Conservation (phyloP, 1,139 yeast genomes). For the Taiozyma sp. region DNA sequence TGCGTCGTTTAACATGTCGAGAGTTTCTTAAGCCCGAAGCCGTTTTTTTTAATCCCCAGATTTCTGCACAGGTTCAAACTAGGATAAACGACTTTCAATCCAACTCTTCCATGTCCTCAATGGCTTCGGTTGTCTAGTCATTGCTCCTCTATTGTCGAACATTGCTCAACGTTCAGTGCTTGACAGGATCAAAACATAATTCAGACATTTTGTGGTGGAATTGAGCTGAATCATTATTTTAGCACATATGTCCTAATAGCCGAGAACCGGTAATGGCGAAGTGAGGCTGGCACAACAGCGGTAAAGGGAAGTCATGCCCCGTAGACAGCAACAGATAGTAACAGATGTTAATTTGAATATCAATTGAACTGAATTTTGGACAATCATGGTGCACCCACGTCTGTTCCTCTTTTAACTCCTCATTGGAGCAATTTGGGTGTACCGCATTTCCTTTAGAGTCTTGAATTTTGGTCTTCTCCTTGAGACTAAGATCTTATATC, state of each 20-base stretch:
- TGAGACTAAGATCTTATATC: too few species aligned
- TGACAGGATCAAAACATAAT: background rate
- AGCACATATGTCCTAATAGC: background rate
- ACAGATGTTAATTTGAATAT: too few species aligned
- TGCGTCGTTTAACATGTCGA: background rate
- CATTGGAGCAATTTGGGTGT: too few species aligned
- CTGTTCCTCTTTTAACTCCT: too few species aligned
- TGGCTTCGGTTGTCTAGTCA: background rate
- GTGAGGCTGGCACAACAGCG: slow-evolving; percentile 1
- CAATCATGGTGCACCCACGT: too few species aligned
- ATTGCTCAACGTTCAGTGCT: background rate
- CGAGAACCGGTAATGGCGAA: background rate
- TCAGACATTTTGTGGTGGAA: background rate
- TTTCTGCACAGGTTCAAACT: background rate
- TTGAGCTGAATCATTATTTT: background rate
- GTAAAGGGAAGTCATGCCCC: background rate
- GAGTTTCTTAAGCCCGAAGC: background rate
- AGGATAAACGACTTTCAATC: background rate
- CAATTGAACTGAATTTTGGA: too few species aligned
- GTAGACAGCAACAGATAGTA: background rate
- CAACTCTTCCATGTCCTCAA: background rate
- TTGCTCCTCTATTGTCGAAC: background rate
- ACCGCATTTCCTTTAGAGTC: too few species aligned
- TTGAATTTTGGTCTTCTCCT: too few species aligned
- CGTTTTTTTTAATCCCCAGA: background rate